Percentiles rank a stretch among this genome's conserved stretches.
Evolutionary conservation across 176 grass and related monocot species (phyloP).

Genomic region (Oryza glaberrima): DNA sequence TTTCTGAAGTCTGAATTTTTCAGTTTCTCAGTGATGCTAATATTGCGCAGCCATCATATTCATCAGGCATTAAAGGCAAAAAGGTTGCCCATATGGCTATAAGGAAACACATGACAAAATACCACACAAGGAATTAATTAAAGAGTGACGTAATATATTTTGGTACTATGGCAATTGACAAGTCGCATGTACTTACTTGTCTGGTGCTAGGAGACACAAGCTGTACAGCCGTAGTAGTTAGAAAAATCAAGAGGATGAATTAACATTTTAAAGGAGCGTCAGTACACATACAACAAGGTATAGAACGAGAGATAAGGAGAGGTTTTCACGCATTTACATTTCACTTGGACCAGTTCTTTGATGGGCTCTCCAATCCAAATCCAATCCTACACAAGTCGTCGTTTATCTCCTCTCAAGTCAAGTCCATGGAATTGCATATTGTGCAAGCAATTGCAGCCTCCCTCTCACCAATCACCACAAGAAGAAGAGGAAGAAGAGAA

Average conservation of each 20-base stretch:
- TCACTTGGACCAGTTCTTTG: slow-evolving; percentile 44
- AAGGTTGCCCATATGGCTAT: background rate
- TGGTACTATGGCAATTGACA: slow-evolving; percentile 5
- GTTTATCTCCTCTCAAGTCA: background rate
- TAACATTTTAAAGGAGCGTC: too few relatives aligned
- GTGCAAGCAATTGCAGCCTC: slow-evolving; percentile 9
- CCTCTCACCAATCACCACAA: slow-evolving; percentile 39
- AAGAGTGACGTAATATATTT: background rate
- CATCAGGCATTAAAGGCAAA: background rate
- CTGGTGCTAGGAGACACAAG: slow-evolving; percentile 41
- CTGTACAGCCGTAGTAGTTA: slow-evolving; percentile 1
- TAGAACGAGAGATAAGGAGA: background rate
- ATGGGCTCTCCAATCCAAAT: background rate
- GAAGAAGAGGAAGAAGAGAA: background rate
- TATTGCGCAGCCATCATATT: background rate
- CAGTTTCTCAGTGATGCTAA: background rate
- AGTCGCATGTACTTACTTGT: slow-evolving; percentile 27
- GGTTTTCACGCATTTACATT: background rate
- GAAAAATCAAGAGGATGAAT: slow-evolving; percentile 37
- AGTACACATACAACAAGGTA: background rate
- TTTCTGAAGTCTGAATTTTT: background rate
- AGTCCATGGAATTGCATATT: slow-evolving; percentile 45
- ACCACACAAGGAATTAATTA: background rate
- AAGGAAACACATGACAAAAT: background rate
- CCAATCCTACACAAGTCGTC: background rate